These are phyloP conservation scores for Mortierella sp. DNA, from an alignment of 371 early-diverging fungal genomes.

Conservation along the genomic window DNA sequence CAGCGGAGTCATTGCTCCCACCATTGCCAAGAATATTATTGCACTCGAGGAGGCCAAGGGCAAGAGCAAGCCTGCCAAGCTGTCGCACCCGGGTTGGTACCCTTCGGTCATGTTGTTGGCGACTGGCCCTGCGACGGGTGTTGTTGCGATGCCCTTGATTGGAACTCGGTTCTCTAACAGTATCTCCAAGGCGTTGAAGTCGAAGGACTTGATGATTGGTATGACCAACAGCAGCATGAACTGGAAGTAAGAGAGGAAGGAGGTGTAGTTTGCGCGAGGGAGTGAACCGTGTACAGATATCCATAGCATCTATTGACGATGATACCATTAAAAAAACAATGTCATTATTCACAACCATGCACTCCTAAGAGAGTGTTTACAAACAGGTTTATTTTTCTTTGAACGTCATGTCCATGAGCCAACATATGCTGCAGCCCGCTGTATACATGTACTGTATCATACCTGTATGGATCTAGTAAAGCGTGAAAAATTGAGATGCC, in stretches of 20 bases:
- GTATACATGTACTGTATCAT: no score
- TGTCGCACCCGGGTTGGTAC: constrained; percentile 11
- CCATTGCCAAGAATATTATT: constrained; percentile 45
- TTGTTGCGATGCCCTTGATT: constrained; percentile 32
- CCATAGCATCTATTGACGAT: background rate
- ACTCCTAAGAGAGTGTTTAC: no score
- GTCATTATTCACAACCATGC: background rate
- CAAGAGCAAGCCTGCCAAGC: constrained; percentile 21
- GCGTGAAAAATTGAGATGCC: background rate
- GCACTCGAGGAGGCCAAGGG: background rate
- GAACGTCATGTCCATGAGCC: background rate
- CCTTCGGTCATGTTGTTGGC: constrained; percentile 39
- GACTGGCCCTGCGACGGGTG: constrained; percentile 39
- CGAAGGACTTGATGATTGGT: constrained; percentile 40
- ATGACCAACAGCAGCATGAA: constrained; percentile 9
- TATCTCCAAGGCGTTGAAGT: constrained; percentile 38
- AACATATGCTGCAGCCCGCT: background rate
- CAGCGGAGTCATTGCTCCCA: constrained; percentile 13
- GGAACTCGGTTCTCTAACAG: constrained; percentile 34
- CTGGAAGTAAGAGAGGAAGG: constrained; percentile 3
- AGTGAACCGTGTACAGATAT: background rate
- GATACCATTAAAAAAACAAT: background rate
- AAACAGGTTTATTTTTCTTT: background rate
- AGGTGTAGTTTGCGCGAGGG: background rate
- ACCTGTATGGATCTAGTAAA: no score